Evolutionary conservation across 371 early-diverging fungal species (phyloP).

Genomic region (Batrachochytrium dendrobatidis): DNA sequence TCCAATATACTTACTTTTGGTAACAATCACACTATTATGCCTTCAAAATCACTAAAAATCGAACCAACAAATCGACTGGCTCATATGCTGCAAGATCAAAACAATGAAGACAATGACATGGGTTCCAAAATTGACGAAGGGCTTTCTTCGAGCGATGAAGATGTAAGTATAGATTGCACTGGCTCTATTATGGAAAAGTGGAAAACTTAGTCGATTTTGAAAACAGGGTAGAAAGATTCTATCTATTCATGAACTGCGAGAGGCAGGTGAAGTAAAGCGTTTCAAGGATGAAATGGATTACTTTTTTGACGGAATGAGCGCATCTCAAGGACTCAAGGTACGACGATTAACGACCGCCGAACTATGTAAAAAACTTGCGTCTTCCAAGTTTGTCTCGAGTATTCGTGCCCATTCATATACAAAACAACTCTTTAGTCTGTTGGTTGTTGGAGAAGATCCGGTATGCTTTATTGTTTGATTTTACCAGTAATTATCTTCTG

Average conservation of each 20-base stretch:
- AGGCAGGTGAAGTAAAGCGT: conserved; percentile 45
- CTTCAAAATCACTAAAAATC: too few species aligned
- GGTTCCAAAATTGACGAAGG: not conserved
- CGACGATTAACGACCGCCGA: conserved; percentile 25
- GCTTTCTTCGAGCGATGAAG: conserved; percentile 2
- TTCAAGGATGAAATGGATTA: conserved; percentile 55
- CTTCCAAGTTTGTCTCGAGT: conserved; percentile 17
- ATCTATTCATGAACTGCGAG: conserved; percentile 45
- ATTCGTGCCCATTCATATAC: conserved; percentile 28
- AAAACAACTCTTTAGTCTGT: conserved; percentile 13
- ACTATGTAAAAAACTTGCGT: conserved; percentile 14
- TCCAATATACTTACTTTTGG: not conserved
- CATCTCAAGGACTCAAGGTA: conserved; percentile 20
- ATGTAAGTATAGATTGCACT: not conserved
- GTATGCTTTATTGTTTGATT: not conserved
- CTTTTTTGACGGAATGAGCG: conserved; percentile 38
- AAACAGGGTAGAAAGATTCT: conserved; percentile 22
- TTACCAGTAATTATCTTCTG: not conserved
- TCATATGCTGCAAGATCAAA: not conserved
- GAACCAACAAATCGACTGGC: not conserved
- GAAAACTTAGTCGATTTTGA: too few species aligned
- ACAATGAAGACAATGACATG: not conserved
- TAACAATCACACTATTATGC: not conserved
- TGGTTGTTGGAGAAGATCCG: conserved; percentile 9
- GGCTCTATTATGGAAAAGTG: not conserved